Evolutionary conservation across 768 basidiomycete genomes (phyloP).

Genomic region (Suillus weaverae): DNA sequence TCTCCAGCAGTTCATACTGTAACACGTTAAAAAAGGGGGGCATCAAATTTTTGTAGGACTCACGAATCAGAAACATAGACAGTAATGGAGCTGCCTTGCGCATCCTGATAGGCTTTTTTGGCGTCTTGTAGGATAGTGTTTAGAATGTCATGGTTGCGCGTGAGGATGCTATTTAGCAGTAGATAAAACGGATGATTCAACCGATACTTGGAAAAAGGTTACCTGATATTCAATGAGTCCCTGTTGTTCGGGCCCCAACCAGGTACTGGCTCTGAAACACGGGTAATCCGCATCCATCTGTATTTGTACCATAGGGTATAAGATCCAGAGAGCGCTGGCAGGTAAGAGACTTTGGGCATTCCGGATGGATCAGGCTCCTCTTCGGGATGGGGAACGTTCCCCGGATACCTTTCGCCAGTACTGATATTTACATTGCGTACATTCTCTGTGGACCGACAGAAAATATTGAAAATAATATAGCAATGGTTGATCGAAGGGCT

Average conservation of each 20-base stretch:
- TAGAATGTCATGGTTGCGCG: slow-evolving; percentile 46
- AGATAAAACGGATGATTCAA: slow-evolving; percentile 2
- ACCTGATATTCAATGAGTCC: slow-evolving; percentile 28
- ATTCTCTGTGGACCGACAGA: slow-evolving; percentile 19
- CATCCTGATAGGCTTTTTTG: slow-evolving; percentile 49
- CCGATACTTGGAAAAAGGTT: not conserved
- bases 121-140: slow-evolving; percentile 55
- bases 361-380: slow-evolving; percentile 22
- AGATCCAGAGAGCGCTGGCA: slow-evolving; percentile 33
- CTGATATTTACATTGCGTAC: slow-evolving; percentile 54
- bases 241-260: slow-evolving; percentile 18
- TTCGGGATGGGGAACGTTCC: slow-evolving; percentile 27
- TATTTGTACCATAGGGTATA: slow-evolving; percentile 37
- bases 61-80: slow-evolving; percentile 52
- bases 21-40: not conserved
- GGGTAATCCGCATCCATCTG: slow-evolving; percentile 31
- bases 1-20: slow-evolving; percentile 46
- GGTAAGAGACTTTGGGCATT: slow-evolving; percentile 31
- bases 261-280: slow-evolving; percentile 19
- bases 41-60: slow-evolving; percentile 9
- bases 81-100: slow-evolving; percentile 50
- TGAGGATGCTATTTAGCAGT: slow-evolving; percentile 44
- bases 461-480: not conserved
- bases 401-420: slow-evolving; percentile 41
- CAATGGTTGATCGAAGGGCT: slow-evolving; percentile 19